These are phyloP conservation scores for Saccharum spontaneum DNA, from an alignment of 176 grass and related monocot genomes.

Conservation along the genomic window DNA sequence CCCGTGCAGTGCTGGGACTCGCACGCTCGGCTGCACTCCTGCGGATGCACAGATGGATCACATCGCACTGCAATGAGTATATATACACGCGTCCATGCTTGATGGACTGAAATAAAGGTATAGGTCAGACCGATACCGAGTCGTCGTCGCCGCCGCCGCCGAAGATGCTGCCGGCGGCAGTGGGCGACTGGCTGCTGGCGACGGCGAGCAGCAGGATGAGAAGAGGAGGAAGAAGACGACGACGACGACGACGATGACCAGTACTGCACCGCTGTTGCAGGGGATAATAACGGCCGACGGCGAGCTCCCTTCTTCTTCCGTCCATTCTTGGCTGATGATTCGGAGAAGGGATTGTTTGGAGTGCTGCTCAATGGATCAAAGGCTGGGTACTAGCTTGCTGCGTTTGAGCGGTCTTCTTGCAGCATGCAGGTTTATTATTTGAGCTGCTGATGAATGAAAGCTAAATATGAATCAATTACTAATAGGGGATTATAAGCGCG, in stretches of 20 bases:
- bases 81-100: background rate
- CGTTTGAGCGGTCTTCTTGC: too few relatives aligned
- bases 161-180: slow-evolving; percentile 27
- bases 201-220: slow-evolving; percentile 15
- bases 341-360: background rate
- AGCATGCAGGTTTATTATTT: too few relatives aligned
- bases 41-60: background rate
- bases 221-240: background rate
- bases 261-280: background rate
- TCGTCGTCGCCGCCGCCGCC: background rate
- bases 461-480: too few relatives aligned
- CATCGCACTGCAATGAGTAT: background rate
- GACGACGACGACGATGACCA: too few relatives aligned
- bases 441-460: too few relatives aligned
- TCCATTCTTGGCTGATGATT: background rate
- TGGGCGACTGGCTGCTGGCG: background rate
- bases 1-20: slow-evolving; percentile 69
- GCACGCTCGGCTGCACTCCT: slow-evolving; percentile 79
- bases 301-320: background rate
- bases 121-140: background rate
- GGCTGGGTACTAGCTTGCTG: background rate
- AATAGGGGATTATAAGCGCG: too few relatives aligned
- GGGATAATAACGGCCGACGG: background rate
- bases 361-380: too few relatives aligned
- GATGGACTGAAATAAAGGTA: background rate